Base-by-base conservation (phyloP, 371 early-diverging fungal species). In the Rhizopus delemar region DNA sequence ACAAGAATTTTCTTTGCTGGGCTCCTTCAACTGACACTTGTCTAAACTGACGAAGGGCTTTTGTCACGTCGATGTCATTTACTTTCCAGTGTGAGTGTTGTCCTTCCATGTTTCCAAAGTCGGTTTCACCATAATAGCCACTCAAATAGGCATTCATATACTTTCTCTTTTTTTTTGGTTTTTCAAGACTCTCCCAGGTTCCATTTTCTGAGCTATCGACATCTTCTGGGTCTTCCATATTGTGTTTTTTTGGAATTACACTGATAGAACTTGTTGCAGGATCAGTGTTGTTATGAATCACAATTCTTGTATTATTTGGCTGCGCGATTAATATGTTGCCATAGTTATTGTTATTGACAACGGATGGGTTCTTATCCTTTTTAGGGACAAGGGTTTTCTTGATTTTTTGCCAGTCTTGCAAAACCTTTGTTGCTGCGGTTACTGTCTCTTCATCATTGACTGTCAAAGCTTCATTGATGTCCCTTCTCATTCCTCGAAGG, bases 111-210 rank as follows among this genome's bases (percentile, higher is more conserved):
- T n/a, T 15, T 36, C 56, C 48, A 56, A 56, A 22, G 28, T 56
- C 56, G 12, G 34, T 46, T n/a, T 56, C 46, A 56, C 48, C 29
- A 46, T 56, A 56, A 46, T 46, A 46, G 1, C 35, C 46, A 56
- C 56, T 7, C 33, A 32, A 46, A 46, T 56, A 56, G 13, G 46
- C 46, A 45, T 56, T 46, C 3, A 56, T 8, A 36, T 46, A 46
- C 46, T 56, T 56, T 46, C 46, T 56, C 9, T 56, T 56, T 13
- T 46, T 56, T 46, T 13, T 53, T 53, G 5, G 53, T 29, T 53
- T 53, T 53, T 4, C 53, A 2, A 16, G 53, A 41, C 53, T 53
- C 53, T 53, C 53, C 53, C 41, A 53, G 1, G 53, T 11, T 11
- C 13, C 41, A 53, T 41, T 41, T 53, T 28, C 53, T 11, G 53